Evolutionary conservation across 305 asterid genomes (phyloP).

Genomic region (Coffea humblotiana): DNA sequence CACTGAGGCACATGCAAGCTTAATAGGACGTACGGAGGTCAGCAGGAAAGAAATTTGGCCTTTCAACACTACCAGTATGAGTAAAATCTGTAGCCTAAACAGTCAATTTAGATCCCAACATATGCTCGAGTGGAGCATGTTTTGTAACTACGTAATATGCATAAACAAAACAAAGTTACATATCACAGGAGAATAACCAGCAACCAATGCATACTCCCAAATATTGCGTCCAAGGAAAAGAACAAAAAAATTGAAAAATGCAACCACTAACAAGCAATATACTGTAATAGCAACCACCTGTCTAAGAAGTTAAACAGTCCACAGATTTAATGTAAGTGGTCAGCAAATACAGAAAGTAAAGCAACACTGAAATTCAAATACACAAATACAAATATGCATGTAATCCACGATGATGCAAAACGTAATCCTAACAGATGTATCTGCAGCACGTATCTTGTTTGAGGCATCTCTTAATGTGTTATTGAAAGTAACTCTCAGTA

Average conservation of each 20-base stretch:
- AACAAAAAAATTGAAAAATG: conserved; percentile 94
- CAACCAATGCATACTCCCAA: conserved; percentile 75
- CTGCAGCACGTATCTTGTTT: neutral
- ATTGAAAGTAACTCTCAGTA: neutral
- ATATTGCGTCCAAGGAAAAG: conserved; percentile 88
- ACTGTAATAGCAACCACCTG: conserved; percentile 97
- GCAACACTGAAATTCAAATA: neutral
- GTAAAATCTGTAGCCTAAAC: neutral
- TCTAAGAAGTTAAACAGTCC: conserved; percentile 23
- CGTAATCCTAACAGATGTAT: neutral
- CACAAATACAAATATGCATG: too few relatives aligned
- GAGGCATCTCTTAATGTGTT: neutral
- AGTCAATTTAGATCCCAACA: neutral
- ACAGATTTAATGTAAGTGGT: neutral
- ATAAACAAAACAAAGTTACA: conserved; percentile 31
- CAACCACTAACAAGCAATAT: conserved; percentile 85
- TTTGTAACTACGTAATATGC: neutral
- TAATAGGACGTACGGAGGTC: neutral
- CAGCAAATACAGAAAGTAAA: neutral
- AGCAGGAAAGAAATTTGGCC: neutral
- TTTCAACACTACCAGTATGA: neutral
- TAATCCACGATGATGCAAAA: neutral
- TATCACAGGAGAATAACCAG: conserved; percentile 92
- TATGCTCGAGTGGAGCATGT: neutral
- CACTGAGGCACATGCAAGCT: neutral